A percentile compares a stretch with the other conserved stretches of the same genome.
Conservation (phyloP, 2,329 filamentous ascomycete genomes). For the Penicillium sp. region DNA sequence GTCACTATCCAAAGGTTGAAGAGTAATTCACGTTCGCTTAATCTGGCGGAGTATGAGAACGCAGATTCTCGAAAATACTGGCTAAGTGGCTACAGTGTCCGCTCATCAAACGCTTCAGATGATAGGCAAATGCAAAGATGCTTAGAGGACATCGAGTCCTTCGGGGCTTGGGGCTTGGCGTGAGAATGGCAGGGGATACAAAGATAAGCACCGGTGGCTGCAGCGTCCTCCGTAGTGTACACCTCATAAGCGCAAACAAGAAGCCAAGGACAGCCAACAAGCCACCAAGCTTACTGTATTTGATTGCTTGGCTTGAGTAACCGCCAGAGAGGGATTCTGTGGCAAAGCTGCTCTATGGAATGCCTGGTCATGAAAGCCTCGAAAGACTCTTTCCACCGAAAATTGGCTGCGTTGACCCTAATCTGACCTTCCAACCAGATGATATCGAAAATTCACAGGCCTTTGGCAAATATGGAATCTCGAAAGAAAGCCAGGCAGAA, state of each 20-base stretch:
- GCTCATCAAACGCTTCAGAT: not conserved
- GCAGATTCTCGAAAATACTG: not conserved
- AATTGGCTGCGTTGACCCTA: not conserved
- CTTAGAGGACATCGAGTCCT: not conserved
- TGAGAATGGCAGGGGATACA: not conserved
- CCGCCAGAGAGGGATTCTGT: not conserved
- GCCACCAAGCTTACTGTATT: not conserved
- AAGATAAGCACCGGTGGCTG: not conserved
- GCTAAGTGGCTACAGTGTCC: not conserved
- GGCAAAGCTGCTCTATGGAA: not conserved
- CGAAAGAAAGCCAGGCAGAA: not conserved
- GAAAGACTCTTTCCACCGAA: not conserved
- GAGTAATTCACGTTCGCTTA: not conserved
- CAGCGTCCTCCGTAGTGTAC: not conserved
- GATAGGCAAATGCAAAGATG: not conserved
- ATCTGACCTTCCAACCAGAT: not conserved
- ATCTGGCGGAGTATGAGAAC: not conserved
- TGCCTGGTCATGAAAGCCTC: not conserved
- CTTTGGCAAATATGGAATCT: not conserved
- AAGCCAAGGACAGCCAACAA: not conserved
- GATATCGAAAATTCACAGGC: not conserved
- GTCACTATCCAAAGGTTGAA: not conserved
- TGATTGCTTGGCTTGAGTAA: not conserved
- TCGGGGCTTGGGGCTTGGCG: constrained; percentile 1
- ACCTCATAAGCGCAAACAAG: not conserved